These are phyloP conservation scores for Backusella tarrabulga DNA, from an alignment of 192 early-diverging fungal species.

Conservation along the genomic window DNA sequence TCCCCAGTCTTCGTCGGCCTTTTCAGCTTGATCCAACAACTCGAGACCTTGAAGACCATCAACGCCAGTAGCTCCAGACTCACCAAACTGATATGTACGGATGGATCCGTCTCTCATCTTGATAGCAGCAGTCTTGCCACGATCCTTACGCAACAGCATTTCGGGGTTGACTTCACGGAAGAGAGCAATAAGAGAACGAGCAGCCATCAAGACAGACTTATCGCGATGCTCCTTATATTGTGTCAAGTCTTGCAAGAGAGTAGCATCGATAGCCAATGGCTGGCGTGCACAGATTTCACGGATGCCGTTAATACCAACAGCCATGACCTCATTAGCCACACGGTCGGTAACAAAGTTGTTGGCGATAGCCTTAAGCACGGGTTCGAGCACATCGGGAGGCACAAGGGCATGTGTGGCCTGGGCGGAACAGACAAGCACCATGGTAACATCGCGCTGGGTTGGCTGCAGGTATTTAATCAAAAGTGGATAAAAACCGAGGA, in stretches of 20 bases:
- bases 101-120: conserved; percentile 53
- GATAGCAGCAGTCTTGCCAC: conserved; percentile 85
- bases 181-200: conserved; percentile 85
- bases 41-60: conserved; percentile 84
- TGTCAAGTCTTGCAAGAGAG: conserved; percentile 85
- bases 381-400: conserved; percentile 89
- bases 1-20: conserved; percentile 42
- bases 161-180: conserved; percentile 96
- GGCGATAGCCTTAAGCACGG: conserved; percentile 87
- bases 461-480: conserved; percentile 94
- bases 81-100: conserved; percentile 67
- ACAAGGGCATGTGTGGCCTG: conserved; percentile 92
- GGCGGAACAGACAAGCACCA: conserved; percentile 86
- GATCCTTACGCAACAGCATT: conserved; percentile 88
- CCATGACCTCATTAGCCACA: conserved; percentile 89
- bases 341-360: conserved; percentile 97
- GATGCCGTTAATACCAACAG: conserved; percentile 84
- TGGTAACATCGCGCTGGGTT: conserved; percentile 91
- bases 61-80: conserved; percentile 47
- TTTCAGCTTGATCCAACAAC: conserved; percentile 55
- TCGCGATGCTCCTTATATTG: conserved; percentile 92
- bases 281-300: conserved; percentile 86
- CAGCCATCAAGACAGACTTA: conserved; percentile 94
- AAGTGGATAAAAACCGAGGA: conserved; percentile 91
- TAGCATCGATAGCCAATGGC: conserved; percentile 87